Evolutionary conservation across 805 yeast genomes (phyloP), one percentile per base, ranked within the genome.

Genomic region (Wickerhamiella azymoides): DNA sequence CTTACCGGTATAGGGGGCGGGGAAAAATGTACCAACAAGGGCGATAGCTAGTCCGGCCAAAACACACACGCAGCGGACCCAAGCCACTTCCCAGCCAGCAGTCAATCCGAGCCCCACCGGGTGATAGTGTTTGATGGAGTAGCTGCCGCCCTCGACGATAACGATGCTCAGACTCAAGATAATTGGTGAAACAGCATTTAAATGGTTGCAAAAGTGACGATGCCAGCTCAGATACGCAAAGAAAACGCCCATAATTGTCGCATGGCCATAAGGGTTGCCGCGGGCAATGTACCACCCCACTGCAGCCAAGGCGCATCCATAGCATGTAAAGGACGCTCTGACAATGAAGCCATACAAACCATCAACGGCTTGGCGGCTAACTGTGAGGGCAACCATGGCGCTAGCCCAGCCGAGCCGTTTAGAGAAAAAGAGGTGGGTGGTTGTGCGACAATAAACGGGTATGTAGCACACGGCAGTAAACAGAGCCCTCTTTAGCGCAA

Each of bases 231-330:
- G 44, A 30, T 50, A 48, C 9, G 57, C 43, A 47, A 54, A 56
- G 2, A 56, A 42, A 10, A 57, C 55, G 0, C 56, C 60, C 25
- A 54, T 52, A 6, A 60, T 58, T 1, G 56, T 56, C 3, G 61
- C 65, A 43, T 54, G 57, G 1, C 67, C 65, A 27, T 51, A 60
- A 0, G 55, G 55, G 33, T 60, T 62, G 2, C 66, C 65, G 3
- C 48, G 39, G 3, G 65, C 64, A 14, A 63, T 62, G 45, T 63
- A 63, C 65, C 65, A 63, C 3, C 51, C 57, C 3, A 56, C 58
- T 55, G 60, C 50, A 1, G 60, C 66, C 2, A 59, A 42, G 9
- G 58, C 40, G 25, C 61, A 53, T 1, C 64, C 65, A 28, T 54
- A 44, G 24, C 61, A 54, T 2, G 62, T 60, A 45, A 52, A 60